phyloP scores from a whole-genome alignment of 2,329 filamentous ascomycete species.

The Shiraia bambusicola region DNA sequence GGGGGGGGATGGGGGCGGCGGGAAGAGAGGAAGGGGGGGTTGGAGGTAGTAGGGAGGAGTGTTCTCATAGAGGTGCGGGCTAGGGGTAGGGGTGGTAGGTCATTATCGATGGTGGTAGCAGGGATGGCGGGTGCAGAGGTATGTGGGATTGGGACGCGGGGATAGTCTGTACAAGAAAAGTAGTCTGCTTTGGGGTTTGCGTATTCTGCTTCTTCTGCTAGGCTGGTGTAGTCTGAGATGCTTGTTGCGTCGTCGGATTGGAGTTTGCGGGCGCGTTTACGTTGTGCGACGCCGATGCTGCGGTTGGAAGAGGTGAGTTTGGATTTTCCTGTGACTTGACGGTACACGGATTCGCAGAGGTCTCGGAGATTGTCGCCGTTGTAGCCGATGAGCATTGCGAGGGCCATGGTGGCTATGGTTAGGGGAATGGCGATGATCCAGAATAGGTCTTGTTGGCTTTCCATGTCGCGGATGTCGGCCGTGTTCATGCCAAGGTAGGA shows the following conservation, averaged over 20 bases:
- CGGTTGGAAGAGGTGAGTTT: conserved; percentile 11
- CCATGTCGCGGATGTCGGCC: conserved; percentile 46
- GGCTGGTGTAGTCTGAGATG: conserved; percentile 13
- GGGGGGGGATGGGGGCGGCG: too few species aligned
- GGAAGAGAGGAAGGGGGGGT: too few species aligned
- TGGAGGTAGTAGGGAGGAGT: too few species aligned
- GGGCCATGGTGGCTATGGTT: conserved; percentile 24
- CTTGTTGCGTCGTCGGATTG: conserved; percentile 10
- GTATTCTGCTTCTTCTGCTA: conserved; percentile 29
- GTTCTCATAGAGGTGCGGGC: too few species aligned
- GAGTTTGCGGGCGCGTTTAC: conserved; percentile 18
- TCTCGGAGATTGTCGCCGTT: conserved; percentile 32
- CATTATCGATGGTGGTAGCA: too few species aligned
- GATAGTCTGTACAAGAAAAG: too few species aligned
- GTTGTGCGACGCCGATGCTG: conserved; percentile 29
- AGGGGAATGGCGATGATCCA: conserved; percentile 41
- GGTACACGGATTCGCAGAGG: conserved; percentile 8
- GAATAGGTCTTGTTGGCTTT: conserved; percentile 42
- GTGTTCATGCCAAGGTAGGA: conserved; percentile 48
- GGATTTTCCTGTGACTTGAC: conserved; percentile 22
- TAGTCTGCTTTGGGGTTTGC: conserved; percentile 14
- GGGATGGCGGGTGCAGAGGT: too few species aligned
- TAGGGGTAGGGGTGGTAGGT: too few species aligned
- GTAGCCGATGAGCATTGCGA: conserved; percentile 31
- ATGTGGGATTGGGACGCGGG: too few species aligned